phyloP scores from a whole-genome alignment of 2,329 filamentous ascomycete genomes.

The Colletotrichum musae region DNA sequence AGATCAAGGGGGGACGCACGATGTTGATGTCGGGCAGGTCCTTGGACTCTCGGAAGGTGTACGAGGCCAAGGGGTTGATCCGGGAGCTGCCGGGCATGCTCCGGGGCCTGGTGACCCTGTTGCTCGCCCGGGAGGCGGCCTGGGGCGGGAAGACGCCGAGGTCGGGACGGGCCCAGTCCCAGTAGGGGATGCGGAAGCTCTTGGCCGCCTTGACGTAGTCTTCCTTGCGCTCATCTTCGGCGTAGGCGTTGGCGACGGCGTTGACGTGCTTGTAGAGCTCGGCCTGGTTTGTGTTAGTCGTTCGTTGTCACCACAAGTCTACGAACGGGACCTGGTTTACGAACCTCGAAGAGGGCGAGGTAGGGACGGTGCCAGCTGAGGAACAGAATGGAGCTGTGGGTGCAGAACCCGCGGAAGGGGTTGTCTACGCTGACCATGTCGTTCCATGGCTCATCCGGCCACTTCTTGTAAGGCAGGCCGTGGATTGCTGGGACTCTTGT shows the following conservation, averaged over 20 bases:
- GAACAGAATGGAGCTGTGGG: conserved; percentile 73
- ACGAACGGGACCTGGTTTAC: background rate
- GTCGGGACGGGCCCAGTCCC: conserved; percentile 49
- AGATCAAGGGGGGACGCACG: background rate
- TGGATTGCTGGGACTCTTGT: conserved; percentile 49
- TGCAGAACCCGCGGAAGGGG: conserved; percentile 73
- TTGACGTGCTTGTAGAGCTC: conserved; percentile 46
- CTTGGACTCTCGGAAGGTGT: conserved; percentile 31
- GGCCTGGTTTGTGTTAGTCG: conserved; percentile 36
- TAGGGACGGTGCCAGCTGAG: conserved; percentile 78
- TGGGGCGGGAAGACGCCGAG: conserved; percentile 43
- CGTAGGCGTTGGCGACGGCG: conserved; percentile 44
- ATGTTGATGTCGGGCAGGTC: conserved; percentile 4
- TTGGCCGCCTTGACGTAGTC: conserved; percentile 47
- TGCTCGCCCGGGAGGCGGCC: conserved; percentile 36
- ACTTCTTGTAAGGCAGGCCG: conserved; percentile 50
- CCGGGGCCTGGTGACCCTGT: conserved; percentile 44
- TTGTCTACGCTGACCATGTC: conserved; percentile 46
- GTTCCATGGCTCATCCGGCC: conserved; percentile 41
- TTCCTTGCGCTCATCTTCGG: conserved; percentile 38
- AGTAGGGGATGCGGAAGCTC: conserved; percentile 51
- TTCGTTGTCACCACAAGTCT: background rate
- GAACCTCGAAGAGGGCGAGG: conserved; percentile 71
- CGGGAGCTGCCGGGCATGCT: conserved; percentile 45
- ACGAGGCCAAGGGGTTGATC: conserved; percentile 30